Evolutionary conservation across 2,329 filamentous ascomycete species (phyloP), one percentile per base, ranked within the genome.

Genomic region (Zymoseptoria brevis): DNA sequence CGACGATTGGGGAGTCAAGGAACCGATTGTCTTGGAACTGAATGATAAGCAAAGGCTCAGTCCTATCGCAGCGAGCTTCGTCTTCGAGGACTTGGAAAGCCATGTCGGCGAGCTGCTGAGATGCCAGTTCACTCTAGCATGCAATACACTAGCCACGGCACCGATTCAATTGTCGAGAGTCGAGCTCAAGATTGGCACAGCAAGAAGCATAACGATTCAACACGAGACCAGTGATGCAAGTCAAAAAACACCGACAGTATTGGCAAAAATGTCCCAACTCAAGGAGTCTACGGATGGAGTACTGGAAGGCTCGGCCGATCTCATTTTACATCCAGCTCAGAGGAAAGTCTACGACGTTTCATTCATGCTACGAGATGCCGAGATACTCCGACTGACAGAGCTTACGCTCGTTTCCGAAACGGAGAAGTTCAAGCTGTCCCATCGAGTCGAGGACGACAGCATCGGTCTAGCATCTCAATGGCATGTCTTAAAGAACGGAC

Each of bases 351-450:
- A 89, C 62, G 84, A 88, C 66, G 80, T 96, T 66, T 82, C 81
- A 8, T 82, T 90, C 59, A 83, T 87, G 1, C 81, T 96, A 16
- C 85, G 90, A 60, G 92, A 96, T 73, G 84, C 91, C 2, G 91
- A 90, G n/a, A 83, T 89, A 58, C 85, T 87, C 0, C 83, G 81
- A 53, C 85, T 89, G 3, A 79, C 81, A 4, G 84, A 83, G 1
- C 82, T 87, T 8, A 82, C 79, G 0, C 75, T 96, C 26, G 75
- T 78, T 0, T 74, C 94, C n/a, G 77, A 83, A 26, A 83, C 82
- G 13, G 80, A 86, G 0, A 74, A 78, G 0, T 96, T 93, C 65
- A 79, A 82, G 45, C 75, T 96, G 19, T 79, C 84, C 21, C 89
- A 88, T 66, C 81, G 81, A 4, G 77, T 87, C n/a, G 80, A 74